These are phyloP conservation scores for Rhodofomes roseus DNA, from an alignment of 1,284 basidiomycete genomes.

Conservation along the genomic window DNA sequence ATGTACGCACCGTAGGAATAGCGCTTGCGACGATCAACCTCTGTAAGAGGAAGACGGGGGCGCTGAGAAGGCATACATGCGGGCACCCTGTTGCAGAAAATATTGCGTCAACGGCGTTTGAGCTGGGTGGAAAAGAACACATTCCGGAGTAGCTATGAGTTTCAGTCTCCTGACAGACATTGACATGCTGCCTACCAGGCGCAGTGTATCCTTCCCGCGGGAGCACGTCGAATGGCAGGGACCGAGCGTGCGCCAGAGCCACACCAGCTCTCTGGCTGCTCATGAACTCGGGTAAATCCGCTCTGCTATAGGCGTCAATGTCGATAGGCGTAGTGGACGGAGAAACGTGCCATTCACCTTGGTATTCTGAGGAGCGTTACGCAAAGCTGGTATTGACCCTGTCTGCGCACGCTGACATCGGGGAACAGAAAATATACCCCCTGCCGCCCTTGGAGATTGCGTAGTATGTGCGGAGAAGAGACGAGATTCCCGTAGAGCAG, in stretches of 20 bases:
- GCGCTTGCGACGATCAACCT: not conserved
- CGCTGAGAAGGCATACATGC: slow-evolving; percentile 58
- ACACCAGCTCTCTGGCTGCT: slow-evolving; percentile 49
- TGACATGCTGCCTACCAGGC: slow-evolving; percentile 45
- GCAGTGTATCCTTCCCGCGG: slow-evolving; percentile 71
- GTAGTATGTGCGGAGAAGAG: slow-evolving; percentile 72
- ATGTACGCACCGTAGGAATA: no score
- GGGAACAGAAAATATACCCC: slow-evolving; percentile 88
- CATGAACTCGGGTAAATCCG: slow-evolving; percentile 48
- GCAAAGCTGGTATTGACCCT: slow-evolving; percentile 73
- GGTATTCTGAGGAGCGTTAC: slow-evolving; percentile 75
- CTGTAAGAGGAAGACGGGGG: slow-evolving; percentile 12
- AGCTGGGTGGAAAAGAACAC: slow-evolving; percentile 31
- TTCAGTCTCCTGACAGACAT: slow-evolving; percentile 10
- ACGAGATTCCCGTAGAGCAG: slow-evolving; percentile 84
- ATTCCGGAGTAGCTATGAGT: not conserved
- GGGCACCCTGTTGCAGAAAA: slow-evolving; percentile 75
- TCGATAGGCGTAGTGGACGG: not conserved
- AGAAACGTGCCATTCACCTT: slow-evolving; percentile 46
- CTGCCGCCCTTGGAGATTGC: slow-evolving; percentile 71
- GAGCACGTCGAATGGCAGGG: slow-evolving; percentile 75
- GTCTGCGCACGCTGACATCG: slow-evolving; percentile 79
- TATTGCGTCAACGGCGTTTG: slow-evolving; percentile 60
- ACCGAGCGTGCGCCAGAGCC: slow-evolving; percentile 64
- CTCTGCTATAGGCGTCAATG: slow-evolving; percentile 26